Evolutionary conservation across 2,329 filamentous ascomycete species (phyloP), one percentile per base, ranked within the genome.

Genomic region (Paecilomyces variotii): DNA sequence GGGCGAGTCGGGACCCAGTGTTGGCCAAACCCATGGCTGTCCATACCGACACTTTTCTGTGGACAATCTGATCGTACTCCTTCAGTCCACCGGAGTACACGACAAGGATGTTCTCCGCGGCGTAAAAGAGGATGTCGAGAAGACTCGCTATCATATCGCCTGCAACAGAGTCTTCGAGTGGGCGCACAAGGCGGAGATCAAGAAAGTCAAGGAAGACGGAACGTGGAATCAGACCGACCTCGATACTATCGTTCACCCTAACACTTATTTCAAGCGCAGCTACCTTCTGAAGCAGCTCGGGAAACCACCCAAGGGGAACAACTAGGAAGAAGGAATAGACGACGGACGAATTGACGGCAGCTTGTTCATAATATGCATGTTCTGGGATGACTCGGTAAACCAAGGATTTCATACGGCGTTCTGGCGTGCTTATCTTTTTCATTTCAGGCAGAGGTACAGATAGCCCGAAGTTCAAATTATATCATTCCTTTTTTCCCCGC

Each of bases 191-290:
- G 79, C 80, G 19, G 88, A 93, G 71, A 84, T 94, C 59, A 88
- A 86, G 70, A 85, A 83, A 68, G 89, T 88, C 61, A 90, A 87
- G 74, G 89, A 92, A 50, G 86, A 91, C 55, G 82, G 84, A 4
- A 79, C 86, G 56, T 88, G 88, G 85, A 86, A 81, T 11, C 78
- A 87, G 5, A 85, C 85, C 14, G 90, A 96, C 72, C 80, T 96
- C 50, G 93, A 97, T 75, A 97, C 93, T 0, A 96, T 99, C 70
- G 87, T 96, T 25, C 94, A 99, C 75, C 94, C 94, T 10, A 99
- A 99, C 72, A 92, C 93, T 64, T 99, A 97, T 76, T 99, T 97
- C 76, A 97, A 96, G 81, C 83, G 93, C 58, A 96, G 91, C 72
- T 97, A 91, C 73, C 69, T 95, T 65, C 78, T 99, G 61, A 96